Percentiles rank a stretch among this genome's conserved stretches.
phyloP scores from a whole-genome alignment of 345 rosid species.

The Fremontodendron californicum region DNA sequence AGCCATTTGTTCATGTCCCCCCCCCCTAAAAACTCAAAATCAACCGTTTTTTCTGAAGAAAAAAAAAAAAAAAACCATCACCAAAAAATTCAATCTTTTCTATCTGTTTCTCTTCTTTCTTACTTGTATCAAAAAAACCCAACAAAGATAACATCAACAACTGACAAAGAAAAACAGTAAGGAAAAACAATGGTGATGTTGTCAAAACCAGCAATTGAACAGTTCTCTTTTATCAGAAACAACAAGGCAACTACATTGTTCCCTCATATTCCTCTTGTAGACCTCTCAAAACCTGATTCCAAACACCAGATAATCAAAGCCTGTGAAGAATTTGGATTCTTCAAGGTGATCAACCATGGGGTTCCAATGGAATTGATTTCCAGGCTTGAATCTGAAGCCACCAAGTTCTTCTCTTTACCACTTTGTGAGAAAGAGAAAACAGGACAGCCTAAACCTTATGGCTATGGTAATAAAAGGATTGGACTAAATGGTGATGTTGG shows the following conservation, averaged over 20 bases:
- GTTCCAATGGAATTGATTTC: conserved; percentile 49
- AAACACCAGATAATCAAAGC: conserved; percentile 38
- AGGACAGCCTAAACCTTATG: conserved; percentile 62
- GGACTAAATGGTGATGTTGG: conserved; percentile 82
- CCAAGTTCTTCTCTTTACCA: conserved; percentile 56
- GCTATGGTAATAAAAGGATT: conserved; percentile 67
- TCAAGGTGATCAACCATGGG: conserved; percentile 78
- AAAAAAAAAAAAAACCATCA: too few species aligned
- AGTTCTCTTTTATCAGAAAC: conserved; percentile 10
- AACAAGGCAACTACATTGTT: conserved; percentile 5
- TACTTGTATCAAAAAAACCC: neutral
- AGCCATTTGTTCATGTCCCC: neutral
- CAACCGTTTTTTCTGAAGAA: neutral
- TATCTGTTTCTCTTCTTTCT: neutral
- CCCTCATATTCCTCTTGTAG: conserved; percentile 37
- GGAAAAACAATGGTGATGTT: conserved; percentile 15
- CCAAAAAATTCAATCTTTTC: neutral
- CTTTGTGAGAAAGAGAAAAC: conserved; percentile 49
- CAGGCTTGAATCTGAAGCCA: conserved; percentile 48
- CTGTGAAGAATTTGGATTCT: conserved; percentile 69
- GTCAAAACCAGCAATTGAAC: conserved; percentile 24
- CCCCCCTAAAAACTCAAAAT: neutral
- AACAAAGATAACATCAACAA: neutral
- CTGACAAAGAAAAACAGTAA: neutral
- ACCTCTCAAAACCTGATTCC: conserved; percentile 38